Evolutionary conservation across 2,329 filamentous ascomycete species (phyloP), one percentile per base, ranked within the genome.

Genomic region (Cladosporium sphaerospermum): DNA sequence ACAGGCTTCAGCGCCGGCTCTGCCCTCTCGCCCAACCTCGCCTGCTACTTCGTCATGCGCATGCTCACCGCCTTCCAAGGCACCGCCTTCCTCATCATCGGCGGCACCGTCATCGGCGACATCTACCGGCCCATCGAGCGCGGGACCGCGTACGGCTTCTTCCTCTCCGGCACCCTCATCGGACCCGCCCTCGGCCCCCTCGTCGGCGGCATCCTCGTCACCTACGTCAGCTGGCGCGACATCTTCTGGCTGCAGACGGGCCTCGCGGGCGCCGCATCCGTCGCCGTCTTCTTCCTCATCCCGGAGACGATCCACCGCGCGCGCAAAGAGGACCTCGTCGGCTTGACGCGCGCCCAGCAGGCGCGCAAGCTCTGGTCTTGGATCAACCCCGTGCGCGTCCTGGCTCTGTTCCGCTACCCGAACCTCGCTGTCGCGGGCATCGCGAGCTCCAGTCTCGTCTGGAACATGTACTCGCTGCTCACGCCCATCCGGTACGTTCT

Each of bases 211-310:
- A 82, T 89, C 42, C 88, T 92, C 47, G 85, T 90, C 13, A 90
- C 86, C 0, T 89, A 82, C 67, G 75, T 77, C 6, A 79, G 77
- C 2, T 92, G 88, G 88, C 77, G 85, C 14, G 79, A 80, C 40
- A 88, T 90, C 50, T 90, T 89, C 71, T 90, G 85, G 83, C 73
- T 91, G 0, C 86, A 90, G 64, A 82, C 83, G 0, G 86, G 79
- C 0, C 74, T 89, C 5, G 83, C 83, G 0, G 85, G 79, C 2
- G 64, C 78, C 0, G 83, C 80, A 1, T 73, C 78, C 0, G 16
- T 83, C 0, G 77, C 84, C 0, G 77, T 86, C 32, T 78, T 81
- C 58, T 81, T 88, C 60, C 71, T 88, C 10, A 76, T 90, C 9
- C 84, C 85, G 0, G 86, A 91, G 65, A 91, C 86, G 0, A 85